These are phyloP conservation scores for Nemania sp. DNA, from an alignment of 2,329 filamentous ascomycete genomes.

Conservation along the genomic window DNA sequence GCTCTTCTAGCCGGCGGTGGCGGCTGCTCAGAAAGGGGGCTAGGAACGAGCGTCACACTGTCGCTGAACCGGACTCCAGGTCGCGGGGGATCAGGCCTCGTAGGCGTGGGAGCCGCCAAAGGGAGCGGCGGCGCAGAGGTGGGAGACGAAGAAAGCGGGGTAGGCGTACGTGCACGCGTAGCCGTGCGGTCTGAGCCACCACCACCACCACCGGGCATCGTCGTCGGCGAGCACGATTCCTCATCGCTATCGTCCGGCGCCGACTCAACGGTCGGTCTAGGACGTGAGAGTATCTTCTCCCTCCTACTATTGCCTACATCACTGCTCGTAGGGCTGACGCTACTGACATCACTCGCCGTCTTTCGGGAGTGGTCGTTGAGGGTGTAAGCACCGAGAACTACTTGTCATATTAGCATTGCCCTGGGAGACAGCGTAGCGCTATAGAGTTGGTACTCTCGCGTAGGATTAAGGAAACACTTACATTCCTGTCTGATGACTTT, in stretches of 20 bases:
- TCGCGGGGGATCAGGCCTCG: constrained; percentile 14
- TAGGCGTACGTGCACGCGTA: constrained; percentile 21
- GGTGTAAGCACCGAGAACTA: constrained; percentile 32
- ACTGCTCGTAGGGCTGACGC: constrained; percentile 9
- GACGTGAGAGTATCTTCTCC: constrained; percentile 22
- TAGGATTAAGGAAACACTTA: constrained; percentile 18
- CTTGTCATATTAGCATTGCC: constrained; percentile 20
- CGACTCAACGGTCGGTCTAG: constrained; percentile 1
- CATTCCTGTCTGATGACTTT: constrained; percentile 40
- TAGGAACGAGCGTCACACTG: constrained; percentile 34
- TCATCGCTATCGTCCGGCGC: constrained; percentile 26
- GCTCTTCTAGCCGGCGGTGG: constrained; percentile 24
- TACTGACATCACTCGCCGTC: constrained; percentile 18
- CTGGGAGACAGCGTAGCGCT: background rate
- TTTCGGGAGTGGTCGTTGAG: constrained; percentile 18
- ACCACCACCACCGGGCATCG: constrained; percentile 12
- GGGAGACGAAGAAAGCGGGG: constrained; percentile 23
- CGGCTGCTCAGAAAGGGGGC: constrained; percentile 19
- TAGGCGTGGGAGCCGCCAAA: constrained; percentile 1
- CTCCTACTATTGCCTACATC: background rate
- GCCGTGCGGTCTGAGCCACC: constrained; percentile 18
- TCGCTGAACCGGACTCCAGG: constrained; percentile 38
- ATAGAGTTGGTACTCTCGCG: background rate
- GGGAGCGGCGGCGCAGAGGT: constrained; percentile 12
- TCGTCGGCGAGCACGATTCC: constrained; percentile 21